These are phyloP conservation scores for Drechslerella stenobrocha DNA, from an alignment of 2,329 filamentous ascomycete species.

Conservation along the genomic window DNA sequence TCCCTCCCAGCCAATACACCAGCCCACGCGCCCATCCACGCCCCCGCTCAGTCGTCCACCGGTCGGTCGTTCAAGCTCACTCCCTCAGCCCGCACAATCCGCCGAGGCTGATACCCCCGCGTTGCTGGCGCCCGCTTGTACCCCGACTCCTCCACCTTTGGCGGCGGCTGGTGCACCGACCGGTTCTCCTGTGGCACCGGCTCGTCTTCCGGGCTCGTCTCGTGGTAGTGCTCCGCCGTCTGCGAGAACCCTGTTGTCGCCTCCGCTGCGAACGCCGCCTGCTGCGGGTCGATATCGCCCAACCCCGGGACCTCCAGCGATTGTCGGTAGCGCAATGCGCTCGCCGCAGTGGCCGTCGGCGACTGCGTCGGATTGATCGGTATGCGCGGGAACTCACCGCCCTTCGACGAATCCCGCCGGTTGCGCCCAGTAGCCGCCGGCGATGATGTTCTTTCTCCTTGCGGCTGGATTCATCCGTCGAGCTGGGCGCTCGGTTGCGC, in stretches of 20 bases:
- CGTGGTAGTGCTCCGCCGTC: slow-evolving; percentile 53
- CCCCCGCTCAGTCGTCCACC: slow-evolving; percentile 68
- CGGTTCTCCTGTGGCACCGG: slow-evolving; percentile 56
- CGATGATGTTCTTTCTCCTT: slow-evolving; percentile 78
- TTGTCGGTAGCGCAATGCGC: slow-evolving; percentile 28
- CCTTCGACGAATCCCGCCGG: slow-evolving; percentile 34
- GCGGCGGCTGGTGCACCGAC: slow-evolving; percentile 39
- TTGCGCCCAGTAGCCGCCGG: slow-evolving; percentile 65
- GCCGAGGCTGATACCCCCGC: slow-evolving; percentile 48
- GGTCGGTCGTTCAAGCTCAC: slow-evolving; percentile 74
- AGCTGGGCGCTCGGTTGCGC: slow-evolving; percentile 79
- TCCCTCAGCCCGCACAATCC: slow-evolving; percentile 56
- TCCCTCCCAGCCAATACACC: neutral
- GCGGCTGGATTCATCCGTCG: slow-evolving; percentile 89
- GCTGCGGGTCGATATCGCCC: slow-evolving; percentile 52
- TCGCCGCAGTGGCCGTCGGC: slow-evolving; percentile 18
- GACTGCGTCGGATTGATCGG: slow-evolving; percentile 50
- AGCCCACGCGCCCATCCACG: neutral
- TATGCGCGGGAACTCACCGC: slow-evolving; percentile 55
- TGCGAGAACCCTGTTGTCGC: slow-evolving; percentile 52
- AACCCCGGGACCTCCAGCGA: slow-evolving; percentile 37
- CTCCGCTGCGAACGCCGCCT: slow-evolving; percentile 59
- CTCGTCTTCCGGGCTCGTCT: slow-evolving; percentile 52
- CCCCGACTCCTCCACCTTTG: slow-evolving; percentile 50
- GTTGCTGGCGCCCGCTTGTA: slow-evolving; percentile 38